phyloP scores from a whole-genome alignment of 306 rosid genomes.

The Trichosanthes truncata region DNA sequence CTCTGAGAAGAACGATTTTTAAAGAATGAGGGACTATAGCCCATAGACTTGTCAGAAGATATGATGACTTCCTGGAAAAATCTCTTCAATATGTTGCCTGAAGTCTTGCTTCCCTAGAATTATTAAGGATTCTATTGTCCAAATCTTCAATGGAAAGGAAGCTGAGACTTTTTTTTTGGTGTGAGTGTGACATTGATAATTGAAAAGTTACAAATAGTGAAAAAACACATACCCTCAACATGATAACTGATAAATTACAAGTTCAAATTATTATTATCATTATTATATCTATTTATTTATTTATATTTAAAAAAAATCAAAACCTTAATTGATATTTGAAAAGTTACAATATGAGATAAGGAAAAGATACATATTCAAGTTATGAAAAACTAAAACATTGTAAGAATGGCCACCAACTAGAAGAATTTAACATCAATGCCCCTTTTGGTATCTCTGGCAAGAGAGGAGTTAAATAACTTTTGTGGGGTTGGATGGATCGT shows the following conservation, averaged over 20 bases:
- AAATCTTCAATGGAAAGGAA: background rate
- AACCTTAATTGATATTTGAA: background rate
- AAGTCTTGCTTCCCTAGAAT: background rate
- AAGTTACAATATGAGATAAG: background rate
- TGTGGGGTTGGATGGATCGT: background rate
- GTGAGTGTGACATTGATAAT: background rate
- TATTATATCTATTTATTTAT: background rate
- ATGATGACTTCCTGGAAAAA: background rate
- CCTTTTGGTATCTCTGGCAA: background rate
- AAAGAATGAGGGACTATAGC: background rate
- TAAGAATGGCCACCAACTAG: background rate
- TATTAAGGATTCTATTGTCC: background rate
- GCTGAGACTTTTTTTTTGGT: background rate
- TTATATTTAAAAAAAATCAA: background rate
- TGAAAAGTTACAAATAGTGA: background rate
- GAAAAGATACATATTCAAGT: background rate
- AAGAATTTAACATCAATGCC: background rate
- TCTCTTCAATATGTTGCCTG: background rate
- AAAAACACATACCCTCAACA: background rate
- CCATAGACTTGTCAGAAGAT: background rate
- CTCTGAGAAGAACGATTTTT: background rate
- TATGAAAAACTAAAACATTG: background rate
- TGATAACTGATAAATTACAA: background rate
- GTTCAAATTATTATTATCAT: background rate
- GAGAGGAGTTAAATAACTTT: background rate